phyloP scores from a whole-genome alignment of 176 grass and related monocot species.

The Cocos nucifera region DNA sequence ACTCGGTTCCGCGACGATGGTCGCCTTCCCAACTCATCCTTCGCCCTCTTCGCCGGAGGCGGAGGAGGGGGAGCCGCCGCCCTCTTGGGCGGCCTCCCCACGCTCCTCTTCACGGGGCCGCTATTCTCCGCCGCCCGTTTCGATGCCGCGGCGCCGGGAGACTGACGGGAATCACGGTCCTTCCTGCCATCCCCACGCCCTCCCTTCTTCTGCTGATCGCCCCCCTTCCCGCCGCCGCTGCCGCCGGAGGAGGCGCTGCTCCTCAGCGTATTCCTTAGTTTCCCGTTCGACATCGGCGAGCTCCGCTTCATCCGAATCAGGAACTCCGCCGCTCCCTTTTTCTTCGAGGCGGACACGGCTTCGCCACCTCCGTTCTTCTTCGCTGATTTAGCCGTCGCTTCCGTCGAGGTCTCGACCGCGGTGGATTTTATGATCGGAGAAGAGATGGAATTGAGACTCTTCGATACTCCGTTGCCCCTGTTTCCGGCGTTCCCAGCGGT shows the following conservation, averaged over 20 bases:
- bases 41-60: slow-evolving; percentile 42
- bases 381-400: slow-evolving; percentile 32
- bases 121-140: slow-evolving; percentile 24
- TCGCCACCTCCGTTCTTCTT: slow-evolving; percentile 33
- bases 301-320: slow-evolving; percentile 71
- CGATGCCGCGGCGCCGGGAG: neutral
- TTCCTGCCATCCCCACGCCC: slow-evolving; percentile 36
- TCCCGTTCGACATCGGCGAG: slow-evolving; percentile 24
- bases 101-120: slow-evolving; percentile 31
- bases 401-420: slow-evolving; percentile 3
- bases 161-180: slow-evolving; percentile 27
- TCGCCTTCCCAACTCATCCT: slow-evolving; percentile 27
- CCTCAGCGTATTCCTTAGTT: slow-evolving; percentile 34
- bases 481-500: slow-evolving; percentile 2
- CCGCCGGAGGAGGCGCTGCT: slow-evolving; percentile 7
- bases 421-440: slow-evolving; percentile 28
- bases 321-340: slow-evolving; percentile 69
- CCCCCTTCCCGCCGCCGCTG: neutral
- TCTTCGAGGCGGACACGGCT: slow-evolving; percentile 10
- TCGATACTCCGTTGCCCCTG: neutral
- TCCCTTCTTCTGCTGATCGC: slow-evolving; percentile 40
- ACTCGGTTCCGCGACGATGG: slow-evolving; percentile 33
- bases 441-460: slow-evolving; percentile 7
- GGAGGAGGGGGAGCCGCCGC: slow-evolving; percentile 20
- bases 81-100: slow-evolving; percentile 61